A percentile compares a stretch with the other conserved stretches of the same genome.
These are phyloP conservation scores for Pseudogymnoascus sp. DNA, from an alignment of 2,329 filamentous ascomycete species.

Conservation along the genomic window DNA sequence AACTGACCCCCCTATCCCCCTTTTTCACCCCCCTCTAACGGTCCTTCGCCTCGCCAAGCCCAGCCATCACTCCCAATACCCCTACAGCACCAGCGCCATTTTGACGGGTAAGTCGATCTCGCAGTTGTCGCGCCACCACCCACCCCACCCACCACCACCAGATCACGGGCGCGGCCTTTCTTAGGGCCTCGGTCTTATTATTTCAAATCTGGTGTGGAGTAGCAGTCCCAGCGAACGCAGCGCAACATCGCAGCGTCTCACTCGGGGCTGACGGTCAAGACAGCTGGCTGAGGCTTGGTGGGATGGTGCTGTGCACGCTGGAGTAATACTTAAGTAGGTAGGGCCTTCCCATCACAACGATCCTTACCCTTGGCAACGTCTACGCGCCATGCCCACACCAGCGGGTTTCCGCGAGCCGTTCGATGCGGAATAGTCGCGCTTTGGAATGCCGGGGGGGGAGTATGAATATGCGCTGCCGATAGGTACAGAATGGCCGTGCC, in stretches of 20 bases:
- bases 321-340: background rate
- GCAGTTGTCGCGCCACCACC: background rate
- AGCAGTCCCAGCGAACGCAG: background rate
- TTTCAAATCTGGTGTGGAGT: background rate
- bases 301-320: background rate
- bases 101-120: slow-evolving; percentile 3
- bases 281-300: background rate
- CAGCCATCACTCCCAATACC: too few species aligned
- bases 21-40: too few species aligned
- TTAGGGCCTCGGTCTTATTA: background rate
- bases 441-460: background rate
- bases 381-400: background rate
- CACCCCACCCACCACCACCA: background rate
- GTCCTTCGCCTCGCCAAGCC: too few species aligned
- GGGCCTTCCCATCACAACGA: background rate
- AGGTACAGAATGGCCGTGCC: background rate
- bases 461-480: background rate
- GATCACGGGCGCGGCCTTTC: background rate
- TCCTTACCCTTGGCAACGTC: background rate
- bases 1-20: too few species aligned
- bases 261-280: background rate
- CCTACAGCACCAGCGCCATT: background rate
- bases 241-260: background rate
- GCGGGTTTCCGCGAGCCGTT: background rate
- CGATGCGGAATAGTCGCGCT: background rate